These are phyloP conservation scores for Leucosporidium creatinivorum DNA, from an alignment of 768 basidiomycete species.

Conservation along the genomic window DNA sequence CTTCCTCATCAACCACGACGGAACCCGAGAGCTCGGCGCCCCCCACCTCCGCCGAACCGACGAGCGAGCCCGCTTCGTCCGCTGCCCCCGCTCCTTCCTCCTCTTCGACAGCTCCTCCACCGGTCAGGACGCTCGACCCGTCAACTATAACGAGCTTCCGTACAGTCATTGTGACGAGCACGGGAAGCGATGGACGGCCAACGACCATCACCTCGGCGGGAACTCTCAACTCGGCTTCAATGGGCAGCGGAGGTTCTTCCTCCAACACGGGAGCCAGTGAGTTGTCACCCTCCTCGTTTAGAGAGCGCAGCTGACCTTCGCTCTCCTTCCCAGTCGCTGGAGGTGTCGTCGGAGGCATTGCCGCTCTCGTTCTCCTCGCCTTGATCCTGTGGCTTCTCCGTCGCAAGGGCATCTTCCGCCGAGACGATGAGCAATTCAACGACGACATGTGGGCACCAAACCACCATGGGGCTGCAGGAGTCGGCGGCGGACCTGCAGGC, in stretches of 20 bases:
- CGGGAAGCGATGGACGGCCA: too few relatives aligned
- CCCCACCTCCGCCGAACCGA: background rate
- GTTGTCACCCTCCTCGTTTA: too few relatives aligned
- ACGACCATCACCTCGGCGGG: too few relatives aligned
- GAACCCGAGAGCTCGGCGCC: background rate
- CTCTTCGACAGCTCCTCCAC: background rate
- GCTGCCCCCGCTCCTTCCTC: background rate
- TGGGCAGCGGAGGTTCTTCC: too few relatives aligned
- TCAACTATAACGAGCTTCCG: background rate
- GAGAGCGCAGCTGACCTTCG: too few relatives aligned
- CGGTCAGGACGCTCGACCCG: background rate
- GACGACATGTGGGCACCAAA: constrained; percentile 25
- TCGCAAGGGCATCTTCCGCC: constrained; percentile 14
- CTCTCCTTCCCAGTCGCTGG: constrained; percentile 15
- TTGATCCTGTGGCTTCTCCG: constrained; percentile 6
- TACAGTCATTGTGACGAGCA: background rate
- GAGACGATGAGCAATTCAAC: constrained; percentile 17
- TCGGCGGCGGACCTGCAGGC: constrained; percentile 2
- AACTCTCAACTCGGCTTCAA: too few relatives aligned
- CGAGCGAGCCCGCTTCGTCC: background rate
- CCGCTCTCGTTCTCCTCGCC: constrained; percentile 1
- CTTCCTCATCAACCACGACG: background rate
- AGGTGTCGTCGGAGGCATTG: constrained; percentile 24
- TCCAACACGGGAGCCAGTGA: too few relatives aligned
- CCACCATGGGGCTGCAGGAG: background rate